phyloP scores from a whole-genome alignment of 1,284 basidiomycete species.

The Leucoagaricus sp. region DNA sequence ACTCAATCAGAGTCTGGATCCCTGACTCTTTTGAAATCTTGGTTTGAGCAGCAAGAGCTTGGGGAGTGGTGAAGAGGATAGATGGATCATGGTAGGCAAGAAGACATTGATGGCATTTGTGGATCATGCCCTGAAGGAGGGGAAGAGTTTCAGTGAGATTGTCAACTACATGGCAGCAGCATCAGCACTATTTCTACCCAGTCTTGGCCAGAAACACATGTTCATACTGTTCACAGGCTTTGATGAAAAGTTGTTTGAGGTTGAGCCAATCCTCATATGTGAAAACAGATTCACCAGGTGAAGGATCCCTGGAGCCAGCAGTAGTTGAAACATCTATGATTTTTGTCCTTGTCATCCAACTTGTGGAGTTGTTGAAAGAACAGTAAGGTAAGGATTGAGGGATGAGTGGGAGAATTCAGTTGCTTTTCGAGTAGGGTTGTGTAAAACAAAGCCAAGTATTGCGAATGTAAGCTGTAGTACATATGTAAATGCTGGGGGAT shows the following conservation, averaged over 20 bases:
- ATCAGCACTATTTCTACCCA: background rate
- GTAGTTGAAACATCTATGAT: constrained; percentile 43
- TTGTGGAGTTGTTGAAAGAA: constrained; percentile 19
- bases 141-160: constrained; percentile 50
- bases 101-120: constrained; percentile 64
- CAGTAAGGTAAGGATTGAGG: constrained; percentile 80
- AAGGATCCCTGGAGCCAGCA: constrained; percentile 23
- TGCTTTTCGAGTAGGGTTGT: constrained; percentile 61
- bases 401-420: constrained; percentile 57
- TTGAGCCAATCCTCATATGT: constrained; percentile 62
- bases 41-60: background rate
- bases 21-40: background rate
- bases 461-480: constrained; percentile 81
- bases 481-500: constrained; percentile 66
- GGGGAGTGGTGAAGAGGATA: constrained; percentile 38
- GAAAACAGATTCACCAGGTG: background rate
- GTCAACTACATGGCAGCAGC: constrained; percentile 36
- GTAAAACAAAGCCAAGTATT: constrained; percentile 75
- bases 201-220: constrained; percentile 38
- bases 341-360: constrained; percentile 34
- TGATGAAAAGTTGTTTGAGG: constrained; percentile 60
- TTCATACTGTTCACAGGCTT: constrained; percentile 59
- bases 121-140: constrained; percentile 60
- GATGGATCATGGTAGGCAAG: constrained; percentile 55
- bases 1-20: background rate